A percentile compares a stretch with the other conserved stretches of the same genome.
phyloP scores from a whole-genome alignment of 768 basidiomycete genomes.

The Boletus rufocinnamomeus region DNA sequence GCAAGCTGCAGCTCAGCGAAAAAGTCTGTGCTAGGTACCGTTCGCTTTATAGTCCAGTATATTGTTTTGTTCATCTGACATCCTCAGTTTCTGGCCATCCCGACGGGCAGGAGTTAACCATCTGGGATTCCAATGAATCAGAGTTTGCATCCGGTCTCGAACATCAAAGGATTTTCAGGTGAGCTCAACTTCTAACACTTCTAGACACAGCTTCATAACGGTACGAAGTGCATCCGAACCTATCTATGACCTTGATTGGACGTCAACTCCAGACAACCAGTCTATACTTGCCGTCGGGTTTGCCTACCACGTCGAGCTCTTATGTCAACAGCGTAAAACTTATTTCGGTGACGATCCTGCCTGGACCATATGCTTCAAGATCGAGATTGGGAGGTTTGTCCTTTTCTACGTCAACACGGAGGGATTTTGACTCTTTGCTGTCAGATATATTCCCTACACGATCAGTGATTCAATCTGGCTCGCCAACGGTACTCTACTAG shows the following conservation, averaged over 20 bases:
- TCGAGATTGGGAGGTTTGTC: constrained; percentile 72
- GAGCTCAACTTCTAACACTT: constrained; percentile 16
- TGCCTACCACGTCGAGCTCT: constrained; percentile 70
- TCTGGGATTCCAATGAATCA: constrained; percentile 95
- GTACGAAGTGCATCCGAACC: constrained; percentile 43
- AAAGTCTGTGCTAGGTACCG: constrained; percentile 84
- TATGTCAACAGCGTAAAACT: constrained; percentile 92
- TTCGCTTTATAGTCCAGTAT: constrained; percentile 1
- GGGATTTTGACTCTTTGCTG: neutral
- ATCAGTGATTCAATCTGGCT: constrained; percentile 94
- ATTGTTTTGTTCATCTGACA: constrained; percentile 6
- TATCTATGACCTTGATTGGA: constrained; percentile 90
- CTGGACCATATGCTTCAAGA: constrained; percentile 70
- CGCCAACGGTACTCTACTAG: constrained; percentile 74
- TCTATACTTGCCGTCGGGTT: constrained; percentile 93
- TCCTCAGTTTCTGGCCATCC: constrained; percentile 56
- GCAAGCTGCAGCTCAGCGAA: constrained; percentile 89
- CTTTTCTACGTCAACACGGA: neutral
- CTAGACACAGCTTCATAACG: neutral
- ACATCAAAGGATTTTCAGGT: constrained; percentile 65
- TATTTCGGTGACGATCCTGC: constrained; percentile 84
- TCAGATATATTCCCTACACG: constrained; percentile 71
- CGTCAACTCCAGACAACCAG: constrained; percentile 84
- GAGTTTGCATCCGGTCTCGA: constrained; percentile 93
- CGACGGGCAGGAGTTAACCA: constrained; percentile 79